Evolutionary conservation across 768 basidiomycete genomes (phyloP).

Genomic region (Trichaptum fuscoviolaceum): DNA sequence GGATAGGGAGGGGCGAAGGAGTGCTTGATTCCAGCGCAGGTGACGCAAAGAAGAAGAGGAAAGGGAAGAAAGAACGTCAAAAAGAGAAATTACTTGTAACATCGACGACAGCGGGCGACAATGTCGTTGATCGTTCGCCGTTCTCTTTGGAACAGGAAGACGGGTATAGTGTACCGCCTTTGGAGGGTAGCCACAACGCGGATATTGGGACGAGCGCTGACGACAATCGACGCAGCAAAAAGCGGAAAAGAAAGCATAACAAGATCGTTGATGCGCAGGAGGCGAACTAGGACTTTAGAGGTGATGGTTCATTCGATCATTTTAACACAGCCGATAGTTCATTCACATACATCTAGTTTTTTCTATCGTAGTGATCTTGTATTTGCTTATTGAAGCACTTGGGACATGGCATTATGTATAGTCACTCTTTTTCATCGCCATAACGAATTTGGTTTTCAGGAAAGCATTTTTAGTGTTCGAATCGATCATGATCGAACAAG

Average conservation of each 20-base stretch:
- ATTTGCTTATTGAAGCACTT: background rate
- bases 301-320: background rate
- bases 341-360: background rate
- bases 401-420: background rate
- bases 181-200: background rate
- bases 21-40: constrained; percentile 17
- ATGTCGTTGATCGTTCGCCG: background rate
- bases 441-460: too few species aligned
- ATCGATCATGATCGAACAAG: too few species aligned
- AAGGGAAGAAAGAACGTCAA: constrained; percentile 66
- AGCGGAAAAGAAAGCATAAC: background rate
- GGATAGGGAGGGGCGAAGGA: constrained; percentile 30
- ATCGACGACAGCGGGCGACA: background rate
- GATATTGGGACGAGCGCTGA: background rate
- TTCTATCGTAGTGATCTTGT: background rate
- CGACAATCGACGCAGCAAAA: background rate
- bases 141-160: background rate
- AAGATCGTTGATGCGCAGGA: background rate
- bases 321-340: background rate
- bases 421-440: too few species aligned
- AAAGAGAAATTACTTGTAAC: constrained; percentile 30
- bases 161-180: too few species aligned
- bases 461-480: too few species aligned
- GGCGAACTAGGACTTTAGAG: background rate
- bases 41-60: constrained; percentile 50